Evolutionary conservation across 148 eudicot species (phyloP).

Genomic region (Vaccinium myrtillus): DNA sequence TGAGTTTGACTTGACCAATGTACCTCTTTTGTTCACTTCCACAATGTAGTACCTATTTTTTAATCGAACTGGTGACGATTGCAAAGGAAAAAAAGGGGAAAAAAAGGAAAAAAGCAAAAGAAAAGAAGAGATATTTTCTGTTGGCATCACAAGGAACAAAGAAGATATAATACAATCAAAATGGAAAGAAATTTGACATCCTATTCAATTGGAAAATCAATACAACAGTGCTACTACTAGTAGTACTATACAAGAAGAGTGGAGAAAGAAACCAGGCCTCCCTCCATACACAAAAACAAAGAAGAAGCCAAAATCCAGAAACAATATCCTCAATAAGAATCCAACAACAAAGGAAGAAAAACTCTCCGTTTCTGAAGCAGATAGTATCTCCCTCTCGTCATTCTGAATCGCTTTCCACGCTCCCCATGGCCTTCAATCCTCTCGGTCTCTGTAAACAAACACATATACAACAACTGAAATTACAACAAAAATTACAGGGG

Average conservation of each 20-base stretch:
- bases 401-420: conserved; percentile 78
- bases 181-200: background rate
- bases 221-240: background rate
- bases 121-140: background rate
- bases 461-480: background rate
- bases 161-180: background rate
- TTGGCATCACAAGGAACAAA: background rate
- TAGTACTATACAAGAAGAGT: background rate
- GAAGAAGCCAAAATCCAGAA: background rate
- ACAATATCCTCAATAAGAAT: background rate
- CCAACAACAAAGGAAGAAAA: background rate
- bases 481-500: background rate
- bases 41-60: too few relatives aligned
- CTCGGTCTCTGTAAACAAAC: conserved; percentile 60
- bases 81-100: too few relatives aligned
- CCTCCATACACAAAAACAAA: background rate
- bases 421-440: conserved; percentile 87
- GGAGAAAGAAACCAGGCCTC: background rate
- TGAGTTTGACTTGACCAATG: too few relatives aligned
- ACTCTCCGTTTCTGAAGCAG: background rate
- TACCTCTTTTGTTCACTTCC: too few relatives aligned
- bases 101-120: background rate
- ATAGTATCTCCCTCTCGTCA: conserved; percentile 12
- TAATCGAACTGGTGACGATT: too few relatives aligned
- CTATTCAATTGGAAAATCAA: background rate